phyloP scores from a whole-genome alignment of 768 basidiomycete genomes.

The Tricholoma terreum region DNA sequence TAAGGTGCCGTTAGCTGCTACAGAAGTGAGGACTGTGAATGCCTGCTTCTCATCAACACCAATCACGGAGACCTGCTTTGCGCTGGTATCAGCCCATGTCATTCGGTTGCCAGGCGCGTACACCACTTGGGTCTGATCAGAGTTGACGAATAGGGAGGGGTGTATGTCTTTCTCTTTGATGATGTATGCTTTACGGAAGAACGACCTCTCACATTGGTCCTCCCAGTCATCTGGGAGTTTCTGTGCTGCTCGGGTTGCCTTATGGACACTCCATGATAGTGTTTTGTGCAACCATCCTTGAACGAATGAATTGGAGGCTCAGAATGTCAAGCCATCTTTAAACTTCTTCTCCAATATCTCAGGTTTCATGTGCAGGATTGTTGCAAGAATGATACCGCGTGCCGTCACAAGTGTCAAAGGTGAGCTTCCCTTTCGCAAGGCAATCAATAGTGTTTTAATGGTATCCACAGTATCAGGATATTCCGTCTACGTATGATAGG shows the following conservation, averaged over 20 bases:
- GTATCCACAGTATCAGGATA: too few relatives aligned
- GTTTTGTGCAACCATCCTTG: slow-evolving; percentile 7
- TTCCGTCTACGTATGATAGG: too few relatives aligned
- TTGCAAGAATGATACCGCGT: slow-evolving; percentile 28
- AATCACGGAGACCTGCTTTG: too few relatives aligned
- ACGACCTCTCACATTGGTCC: slow-evolving; percentile 22
- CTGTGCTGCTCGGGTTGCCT: slow-evolving; percentile 31
- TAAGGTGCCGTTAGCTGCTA: too few relatives aligned
- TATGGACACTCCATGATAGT: slow-evolving; percentile 22
- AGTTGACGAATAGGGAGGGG: slow-evolving; percentile 30
- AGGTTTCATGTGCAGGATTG: slow-evolving; percentile 19
- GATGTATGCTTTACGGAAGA: slow-evolving; percentile 20
- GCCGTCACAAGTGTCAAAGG: slow-evolving; percentile 22
- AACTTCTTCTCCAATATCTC: slow-evolving; percentile 23
- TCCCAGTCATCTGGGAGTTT: slow-evolving; percentile 30
- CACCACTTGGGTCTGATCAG: slow-evolving; percentile 32
- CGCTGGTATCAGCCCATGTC: slow-evolving; percentile 28
- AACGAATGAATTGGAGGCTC: slow-evolving; percentile 23
- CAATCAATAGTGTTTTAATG: too few relatives aligned
- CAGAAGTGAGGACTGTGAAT: neutral
- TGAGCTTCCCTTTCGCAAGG: slow-evolving; percentile 14
- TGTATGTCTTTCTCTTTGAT: slow-evolving; percentile 31
- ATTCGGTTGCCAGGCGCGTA: slow-evolving; percentile 25
- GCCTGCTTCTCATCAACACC: too few relatives aligned
- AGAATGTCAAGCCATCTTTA: slow-evolving; percentile 25